Evolutionary conservation across 1,284 basidiomycete genomes (phyloP).

Genomic region (Microbotryum silenes-acaulis): DNA sequence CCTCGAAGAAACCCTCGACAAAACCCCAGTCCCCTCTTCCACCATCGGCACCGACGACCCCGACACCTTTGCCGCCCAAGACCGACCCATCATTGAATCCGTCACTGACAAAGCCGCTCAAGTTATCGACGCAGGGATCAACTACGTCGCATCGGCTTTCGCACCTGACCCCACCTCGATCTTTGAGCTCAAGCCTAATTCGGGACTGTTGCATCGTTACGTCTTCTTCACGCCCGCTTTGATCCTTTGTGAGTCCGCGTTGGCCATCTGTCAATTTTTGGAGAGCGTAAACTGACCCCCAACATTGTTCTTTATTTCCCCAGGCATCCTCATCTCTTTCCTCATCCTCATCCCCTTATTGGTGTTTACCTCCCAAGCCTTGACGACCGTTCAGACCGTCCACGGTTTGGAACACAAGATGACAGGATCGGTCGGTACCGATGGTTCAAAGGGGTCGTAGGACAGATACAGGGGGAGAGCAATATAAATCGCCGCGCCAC

Average conservation of each 20-base stretch:
- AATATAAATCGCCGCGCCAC: too few relatives aligned
- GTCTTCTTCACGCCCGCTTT: conserved; percentile 26
- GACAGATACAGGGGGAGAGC: too few relatives aligned
- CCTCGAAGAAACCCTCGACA: not conserved
- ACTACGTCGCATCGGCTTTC: not conserved
- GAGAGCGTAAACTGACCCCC: not conserved
- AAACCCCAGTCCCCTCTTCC: not conserved
- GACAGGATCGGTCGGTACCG: conserved; percentile 20
- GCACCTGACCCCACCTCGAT: conserved; percentile 24
- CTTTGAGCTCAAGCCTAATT: conserved; percentile 12
- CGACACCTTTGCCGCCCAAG: not conserved
- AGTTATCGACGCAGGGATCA: not conserved
- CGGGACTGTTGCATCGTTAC: conserved; percentile 26
- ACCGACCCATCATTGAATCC: conserved; percentile 7
- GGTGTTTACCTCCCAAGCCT: conserved; percentile 14
- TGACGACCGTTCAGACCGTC: conserved; percentile 22
- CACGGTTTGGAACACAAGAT: conserved; percentile 30
- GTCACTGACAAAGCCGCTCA: not conserved
- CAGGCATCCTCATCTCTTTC: conserved; percentile 23
- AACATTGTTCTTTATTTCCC: not conserved
- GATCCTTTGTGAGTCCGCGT: conserved; percentile 17
- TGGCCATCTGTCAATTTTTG: not conserved
- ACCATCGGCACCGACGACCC: not conserved
- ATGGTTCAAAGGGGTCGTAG: conserved; percentile 16
- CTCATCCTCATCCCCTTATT: conserved; percentile 23